phyloP scores from a whole-genome alignment of 2,329 filamentous ascomycete species.

The Calonectria crousiana region DNA sequence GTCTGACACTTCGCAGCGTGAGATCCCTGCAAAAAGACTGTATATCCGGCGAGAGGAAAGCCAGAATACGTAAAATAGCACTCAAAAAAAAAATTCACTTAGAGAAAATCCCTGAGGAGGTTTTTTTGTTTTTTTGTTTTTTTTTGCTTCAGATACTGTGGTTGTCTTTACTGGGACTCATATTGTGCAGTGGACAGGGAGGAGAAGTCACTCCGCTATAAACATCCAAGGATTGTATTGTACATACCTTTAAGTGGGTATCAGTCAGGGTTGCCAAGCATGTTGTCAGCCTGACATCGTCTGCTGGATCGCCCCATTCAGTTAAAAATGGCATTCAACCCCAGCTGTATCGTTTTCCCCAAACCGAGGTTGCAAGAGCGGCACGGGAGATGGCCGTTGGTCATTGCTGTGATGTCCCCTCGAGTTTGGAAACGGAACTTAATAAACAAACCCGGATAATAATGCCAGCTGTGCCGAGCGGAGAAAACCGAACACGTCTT shows the following conservation, averaged over 20 bases:
- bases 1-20: not conserved
- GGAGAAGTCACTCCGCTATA: not conserved
- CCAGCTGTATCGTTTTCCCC: not conserved
- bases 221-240: not conserved
- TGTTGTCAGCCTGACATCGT: slow-evolving; percentile 1
- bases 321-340: not conserved
- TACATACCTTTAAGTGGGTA: not conserved
- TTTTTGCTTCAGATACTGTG: not conserved
- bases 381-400: not conserved
- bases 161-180: not conserved
- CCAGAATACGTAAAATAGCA: not conserved
- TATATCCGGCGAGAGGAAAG: not conserved
- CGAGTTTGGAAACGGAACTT: not conserved
- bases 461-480: not conserved
- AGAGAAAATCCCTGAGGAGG: not conserved
- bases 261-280: not conserved
- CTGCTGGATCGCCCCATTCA: not conserved
- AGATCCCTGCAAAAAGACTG: not conserved
- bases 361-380: not conserved
- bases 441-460: not conserved
- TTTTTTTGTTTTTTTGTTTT: not conserved
- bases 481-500: not conserved
- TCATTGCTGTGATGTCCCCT: not conserved
- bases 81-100: not conserved
- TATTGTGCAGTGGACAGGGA: not conserved